phyloP scores from a whole-genome alignment of 495 filamentous ascomycete species.

The Aspergillus bertholletiae region DNA sequence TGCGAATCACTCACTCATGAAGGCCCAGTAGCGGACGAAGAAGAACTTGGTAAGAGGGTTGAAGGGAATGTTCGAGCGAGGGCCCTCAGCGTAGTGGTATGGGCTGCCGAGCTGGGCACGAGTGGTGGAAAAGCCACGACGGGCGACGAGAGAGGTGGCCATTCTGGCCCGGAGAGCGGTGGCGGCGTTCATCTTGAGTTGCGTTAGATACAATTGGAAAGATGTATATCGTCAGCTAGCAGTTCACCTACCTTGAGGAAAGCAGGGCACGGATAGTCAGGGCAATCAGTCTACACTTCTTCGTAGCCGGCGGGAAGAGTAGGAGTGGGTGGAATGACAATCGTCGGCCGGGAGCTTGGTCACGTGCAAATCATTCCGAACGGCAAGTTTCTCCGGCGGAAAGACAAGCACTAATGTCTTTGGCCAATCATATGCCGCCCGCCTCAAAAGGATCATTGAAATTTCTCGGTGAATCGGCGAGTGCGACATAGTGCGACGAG shows the following conservation, averaged over 20 bases:
- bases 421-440: slow-evolving; percentile 22
- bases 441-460: slow-evolving; percentile 26
- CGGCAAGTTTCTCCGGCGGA: slow-evolving; percentile 22
- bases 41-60: slow-evolving; percentile 88
- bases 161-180: slow-evolving; percentile 67
- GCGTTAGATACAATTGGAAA: slow-evolving; percentile 13
- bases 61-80: slow-evolving; percentile 91
- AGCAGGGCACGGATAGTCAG: slow-evolving; percentile 29
- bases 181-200: slow-evolving; percentile 76
- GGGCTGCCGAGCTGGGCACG: slow-evolving; percentile 80
- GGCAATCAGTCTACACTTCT: slow-evolving; percentile 7
- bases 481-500: slow-evolving; percentile 17
- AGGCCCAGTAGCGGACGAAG: slow-evolving; percentile 74
- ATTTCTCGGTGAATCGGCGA: slow-evolving; percentile 24
- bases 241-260: slow-evolving; percentile 31
- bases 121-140: slow-evolving; percentile 92
- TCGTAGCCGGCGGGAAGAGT: slow-evolving; percentile 16
- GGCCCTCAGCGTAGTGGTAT: slow-evolving; percentile 98
- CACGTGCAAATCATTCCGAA: slow-evolving; percentile 20
- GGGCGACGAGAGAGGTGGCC: slow-evolving; percentile 64
- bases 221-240: not conserved
- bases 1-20: slow-evolving; percentile 56
- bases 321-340: slow-evolving; percentile 19
- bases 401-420: not conserved
- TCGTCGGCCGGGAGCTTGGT: slow-evolving; percentile 8